Evolutionary conservation across 2,329 filamentous ascomycete genomes (phyloP).

Genomic region (Calonectria hongkongensis): DNA sequence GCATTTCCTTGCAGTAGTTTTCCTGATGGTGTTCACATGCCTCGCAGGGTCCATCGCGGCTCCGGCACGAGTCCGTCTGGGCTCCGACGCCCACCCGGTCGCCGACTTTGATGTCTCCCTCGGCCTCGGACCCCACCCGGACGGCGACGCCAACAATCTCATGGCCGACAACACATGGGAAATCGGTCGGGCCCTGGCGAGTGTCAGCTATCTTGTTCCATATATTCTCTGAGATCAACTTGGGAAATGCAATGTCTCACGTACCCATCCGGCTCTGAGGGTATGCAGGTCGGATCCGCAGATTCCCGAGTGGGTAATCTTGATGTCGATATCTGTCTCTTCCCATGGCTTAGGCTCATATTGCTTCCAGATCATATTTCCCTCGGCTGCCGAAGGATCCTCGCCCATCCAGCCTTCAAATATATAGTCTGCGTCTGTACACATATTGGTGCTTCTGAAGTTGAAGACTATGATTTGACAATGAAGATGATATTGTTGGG

Average conservation of each 20-base stretch:
- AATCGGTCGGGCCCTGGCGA: conserved; percentile 48
- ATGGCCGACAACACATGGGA: conserved; percentile 76
- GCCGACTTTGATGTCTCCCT: conserved; percentile 72
- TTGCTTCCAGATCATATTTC: conserved; percentile 73
- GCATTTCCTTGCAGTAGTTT: conserved; percentile 79
- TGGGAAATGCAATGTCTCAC: conserved; percentile 32
- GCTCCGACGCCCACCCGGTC: conserved; percentile 82
- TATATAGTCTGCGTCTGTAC: conserved; percentile 27
- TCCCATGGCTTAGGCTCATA: conserved; percentile 80
- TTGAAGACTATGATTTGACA: background rate
- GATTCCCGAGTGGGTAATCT: conserved; percentile 79
- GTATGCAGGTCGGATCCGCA: conserved; percentile 78
- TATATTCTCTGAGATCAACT: conserved; percentile 66
- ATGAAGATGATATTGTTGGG: background rate
- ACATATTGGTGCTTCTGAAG: conserved; percentile 13
- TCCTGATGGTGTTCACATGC: conserved; percentile 79
- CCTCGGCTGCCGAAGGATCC: conserved; percentile 63
- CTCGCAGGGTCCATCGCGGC: conserved; percentile 66
- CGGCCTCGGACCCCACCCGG: conserved; percentile 70
- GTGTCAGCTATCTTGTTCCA: conserved; percentile 55
- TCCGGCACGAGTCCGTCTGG: conserved; percentile 79
- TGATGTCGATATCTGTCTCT: conserved; percentile 79
- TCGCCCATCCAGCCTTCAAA: conserved; percentile 60
- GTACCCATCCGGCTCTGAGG: conserved; percentile 72
- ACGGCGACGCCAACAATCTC: conserved; percentile 78